phyloP scores from a whole-genome alignment of 1,284 basidiomycete species.

The Vanrija pseudolonga region DNA sequence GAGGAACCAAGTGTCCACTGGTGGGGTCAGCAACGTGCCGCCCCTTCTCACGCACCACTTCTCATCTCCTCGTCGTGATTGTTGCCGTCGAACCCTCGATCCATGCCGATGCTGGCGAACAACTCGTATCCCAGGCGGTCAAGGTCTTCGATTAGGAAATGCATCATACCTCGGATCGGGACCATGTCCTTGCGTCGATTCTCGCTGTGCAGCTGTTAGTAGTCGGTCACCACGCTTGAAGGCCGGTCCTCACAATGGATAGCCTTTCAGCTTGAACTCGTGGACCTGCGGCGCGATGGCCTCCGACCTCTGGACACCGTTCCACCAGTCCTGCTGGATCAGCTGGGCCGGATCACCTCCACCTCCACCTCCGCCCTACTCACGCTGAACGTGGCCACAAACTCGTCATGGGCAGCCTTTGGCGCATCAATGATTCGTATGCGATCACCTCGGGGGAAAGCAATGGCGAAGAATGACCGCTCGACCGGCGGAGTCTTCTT shows the following conservation, averaged over 20 bases:
- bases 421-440: constrained; percentile 40
- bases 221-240: too few relatives aligned
- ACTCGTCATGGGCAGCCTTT: constrained; percentile 22
- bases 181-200: not conserved
- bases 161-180: not conserved
- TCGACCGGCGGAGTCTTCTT: constrained; percentile 22
- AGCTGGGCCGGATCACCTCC: not conserved
- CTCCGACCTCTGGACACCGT: not conserved
- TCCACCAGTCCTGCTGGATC: not conserved
- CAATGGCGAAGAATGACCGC: constrained; percentile 30
- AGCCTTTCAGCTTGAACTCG: not conserved
- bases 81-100: too few relatives aligned
- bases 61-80: too few relatives aligned
- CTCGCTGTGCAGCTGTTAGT: too few relatives aligned
- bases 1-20: too few relatives aligned
- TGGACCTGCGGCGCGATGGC: not conserved
- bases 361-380: not conserved
- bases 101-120: constrained; percentile 31
- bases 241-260: constrained; percentile 1
- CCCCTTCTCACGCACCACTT: too few relatives aligned
- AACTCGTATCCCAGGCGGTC: constrained; percentile 36
- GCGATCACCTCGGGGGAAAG: constrained; percentile 33
- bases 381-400: constrained; percentile 9
- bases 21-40: too few relatives aligned
- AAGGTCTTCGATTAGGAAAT: constrained; percentile 25